A percentile compares a stretch with the other conserved stretches of the same genome.
phyloP scores from a whole-genome alignment of 73 alveolate species.

The Urostyla sp. region DNA sequence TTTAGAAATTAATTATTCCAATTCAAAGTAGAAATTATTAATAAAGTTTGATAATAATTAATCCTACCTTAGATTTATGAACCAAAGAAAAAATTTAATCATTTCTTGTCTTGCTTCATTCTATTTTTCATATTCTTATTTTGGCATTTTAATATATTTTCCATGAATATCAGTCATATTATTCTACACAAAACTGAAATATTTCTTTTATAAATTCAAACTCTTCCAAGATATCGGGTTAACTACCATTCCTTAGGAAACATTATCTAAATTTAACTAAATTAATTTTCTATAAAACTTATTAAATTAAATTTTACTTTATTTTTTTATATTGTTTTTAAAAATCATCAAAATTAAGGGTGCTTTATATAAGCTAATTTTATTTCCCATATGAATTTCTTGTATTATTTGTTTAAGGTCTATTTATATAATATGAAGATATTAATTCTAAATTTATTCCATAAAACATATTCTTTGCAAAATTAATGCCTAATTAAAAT shows the following conservation, averaged over 20 bases:
- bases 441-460: not conserved
- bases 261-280: not conserved
- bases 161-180: not conserved
- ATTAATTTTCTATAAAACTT: constrained; percentile 5
- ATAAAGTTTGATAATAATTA: constrained; percentile 32
- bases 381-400: not conserved
- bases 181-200: constrained; percentile 26
- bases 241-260: not conserved
- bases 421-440: not conserved
- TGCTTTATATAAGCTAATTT: not conserved
- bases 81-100: constrained; percentile 14
- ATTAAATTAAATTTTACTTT: not conserved
- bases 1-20: constrained; percentile 4
- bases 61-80: constrained; percentile 40
- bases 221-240: constrained; percentile 35
- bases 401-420: not conserved
- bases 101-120: constrained; percentile 38
- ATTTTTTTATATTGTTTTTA: constrained; percentile 24
- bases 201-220: not conserved
- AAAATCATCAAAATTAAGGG: constrained; percentile 26
- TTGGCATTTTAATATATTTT: not conserved
- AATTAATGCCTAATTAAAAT: too few relatives aligned
- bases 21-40: constrained; percentile 5
- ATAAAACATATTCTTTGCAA: constrained; percentile 13
- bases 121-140: not conserved